Evolutionary conservation across 139 green algal genomes (phyloP), one percentile per base, ranked within the genome.

Genomic region (Volvox reticuliferus): DNA sequence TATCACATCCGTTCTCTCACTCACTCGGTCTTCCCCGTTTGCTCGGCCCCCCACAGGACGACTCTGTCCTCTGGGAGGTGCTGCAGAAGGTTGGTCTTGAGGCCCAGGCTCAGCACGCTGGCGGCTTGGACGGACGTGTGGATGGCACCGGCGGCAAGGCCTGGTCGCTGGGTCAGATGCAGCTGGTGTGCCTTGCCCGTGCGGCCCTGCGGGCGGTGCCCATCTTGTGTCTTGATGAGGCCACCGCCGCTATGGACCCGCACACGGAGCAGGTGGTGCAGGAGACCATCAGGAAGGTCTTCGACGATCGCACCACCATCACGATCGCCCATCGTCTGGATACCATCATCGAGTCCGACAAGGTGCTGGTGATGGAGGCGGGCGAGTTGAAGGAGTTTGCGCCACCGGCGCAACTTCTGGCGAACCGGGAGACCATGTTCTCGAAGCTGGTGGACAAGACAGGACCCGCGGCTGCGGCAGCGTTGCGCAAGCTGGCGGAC

Each of bases 131-230:
- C 77, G 97, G 95, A 75, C 87, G 86, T 36, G 86, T 95, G 35
- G 91, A 94, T 62, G 93, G 93, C 82, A 92, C 89, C 44, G 93
- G 93, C 69, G 88, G 89, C 79, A 85, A 94, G 79, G 89, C 96
- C 86, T 94, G 93, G 92, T 96, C 93, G 22, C 85, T 97, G 73
- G 96, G 96, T 16, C 95, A 98, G 93, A 91, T 94, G 91, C 96
- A 98, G 93, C 95, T 98, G 68, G 87, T 98, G 63, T 98, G 96
- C 96, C 93, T 98, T 90, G 95, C 93, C 14, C 95, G 96, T n/a
- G 95, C 95, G 12, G 92, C 95, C 77, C 94, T 97, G 90, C 91
- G 93, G 55, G 95, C 94, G 5, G 94, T 95, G 77, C 94, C 92
- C 67, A 89, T 96, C 69, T 87, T 98, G 79, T 95, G 96, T 87